Conservation (phyloP, 768 basidiomycete species). For the Russula foetens region DNA sequence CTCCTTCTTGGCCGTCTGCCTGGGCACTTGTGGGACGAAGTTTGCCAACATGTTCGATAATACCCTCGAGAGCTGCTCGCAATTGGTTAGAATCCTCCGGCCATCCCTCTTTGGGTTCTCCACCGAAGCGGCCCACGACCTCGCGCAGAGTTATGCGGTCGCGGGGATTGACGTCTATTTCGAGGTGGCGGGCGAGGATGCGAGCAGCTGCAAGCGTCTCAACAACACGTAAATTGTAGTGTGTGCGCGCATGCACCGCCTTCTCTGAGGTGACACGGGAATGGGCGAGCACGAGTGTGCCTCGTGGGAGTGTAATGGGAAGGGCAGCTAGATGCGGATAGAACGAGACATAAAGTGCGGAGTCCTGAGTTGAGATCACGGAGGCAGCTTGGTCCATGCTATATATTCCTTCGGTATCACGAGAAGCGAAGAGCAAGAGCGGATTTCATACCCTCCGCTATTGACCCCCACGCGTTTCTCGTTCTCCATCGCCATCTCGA, state of each 20-base stretch:
- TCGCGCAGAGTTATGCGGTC: conserved; percentile 60
- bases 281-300: conserved; percentile 72
- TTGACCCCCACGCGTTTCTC: conserved; percentile 82
- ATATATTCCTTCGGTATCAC: not conserved
- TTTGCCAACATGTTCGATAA: conserved; percentile 42
- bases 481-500: conserved; percentile 74
- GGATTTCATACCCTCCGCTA: conserved; percentile 55
- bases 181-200: conserved; percentile 55
- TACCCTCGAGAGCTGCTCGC: conserved; percentile 40
- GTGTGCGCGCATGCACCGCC: conserved; percentile 60
- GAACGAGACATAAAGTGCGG: conserved; percentile 77
- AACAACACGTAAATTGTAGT: conserved; percentile 89
- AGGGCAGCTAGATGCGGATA: conserved; percentile 63
- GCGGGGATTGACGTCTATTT: conserved; percentile 31
- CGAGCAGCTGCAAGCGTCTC: conserved; percentile 79
- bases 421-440: not conserved
- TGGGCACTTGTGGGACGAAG: conserved; percentile 37
- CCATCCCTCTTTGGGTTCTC: conserved; percentile 35
- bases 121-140: conserved; percentile 50
- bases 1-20: conserved; percentile 40
- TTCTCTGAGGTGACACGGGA: conserved; percentile 80
- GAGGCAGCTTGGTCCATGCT: conserved; percentile 93
- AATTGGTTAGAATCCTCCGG: conserved; percentile 38
- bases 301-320: conserved; percentile 54
- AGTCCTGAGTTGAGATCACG: conserved; percentile 61